Percentiles rank a stretch among this genome's conserved stretches.
Conservation (phyloP, 192 early-diverging fungal species). For the Piromyces finnis region DNA sequence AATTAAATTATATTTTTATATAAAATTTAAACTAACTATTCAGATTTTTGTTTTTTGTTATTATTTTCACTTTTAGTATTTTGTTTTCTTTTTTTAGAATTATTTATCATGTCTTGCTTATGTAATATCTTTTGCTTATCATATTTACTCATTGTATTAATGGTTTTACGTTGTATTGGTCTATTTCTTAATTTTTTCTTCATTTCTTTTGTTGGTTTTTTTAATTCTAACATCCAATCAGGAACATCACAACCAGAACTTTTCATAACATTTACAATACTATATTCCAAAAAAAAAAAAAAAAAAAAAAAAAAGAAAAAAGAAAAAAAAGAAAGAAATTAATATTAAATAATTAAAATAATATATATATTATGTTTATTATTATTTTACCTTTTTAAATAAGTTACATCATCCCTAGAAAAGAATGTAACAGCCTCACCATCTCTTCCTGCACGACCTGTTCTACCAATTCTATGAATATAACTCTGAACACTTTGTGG, state of each 20-base stretch:
- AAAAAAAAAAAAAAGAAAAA: no score
- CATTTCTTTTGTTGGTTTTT: conserved; percentile 43
- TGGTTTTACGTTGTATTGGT: conserved; percentile 50
- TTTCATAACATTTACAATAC: conserved; percentile 92
- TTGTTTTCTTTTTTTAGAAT: neutral
- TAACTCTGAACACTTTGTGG: conserved; percentile 68
- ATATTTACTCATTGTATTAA: conserved; percentile 60
- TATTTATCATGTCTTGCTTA: conserved; percentile 14
- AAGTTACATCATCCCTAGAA: neutral
- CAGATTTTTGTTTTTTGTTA: neutral
- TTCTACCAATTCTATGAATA: conserved; percentile 82
- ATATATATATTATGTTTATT: neutral
- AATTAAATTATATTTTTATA: no score
- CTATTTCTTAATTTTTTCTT: conserved; percentile 52
- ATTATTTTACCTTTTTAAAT: neutral
- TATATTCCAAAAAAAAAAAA: no score
- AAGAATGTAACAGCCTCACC: conserved; percentile 30
- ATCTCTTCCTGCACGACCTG: conserved; percentile 71
- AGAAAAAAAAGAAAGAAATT: no score
- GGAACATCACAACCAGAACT: conserved; percentile 89
- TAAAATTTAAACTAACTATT: neutral
- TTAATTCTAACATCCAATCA: conserved; percentile 91
- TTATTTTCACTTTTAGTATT: neutral
- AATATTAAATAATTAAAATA: no score
- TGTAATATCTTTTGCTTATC: conserved; percentile 49